Percentiles rank a stretch among this genome's conserved stretches.
These are phyloP conservation scores for Piper betle DNA, from an alignment of 164 flowering plant species.

Conservation along the genomic window DNA sequence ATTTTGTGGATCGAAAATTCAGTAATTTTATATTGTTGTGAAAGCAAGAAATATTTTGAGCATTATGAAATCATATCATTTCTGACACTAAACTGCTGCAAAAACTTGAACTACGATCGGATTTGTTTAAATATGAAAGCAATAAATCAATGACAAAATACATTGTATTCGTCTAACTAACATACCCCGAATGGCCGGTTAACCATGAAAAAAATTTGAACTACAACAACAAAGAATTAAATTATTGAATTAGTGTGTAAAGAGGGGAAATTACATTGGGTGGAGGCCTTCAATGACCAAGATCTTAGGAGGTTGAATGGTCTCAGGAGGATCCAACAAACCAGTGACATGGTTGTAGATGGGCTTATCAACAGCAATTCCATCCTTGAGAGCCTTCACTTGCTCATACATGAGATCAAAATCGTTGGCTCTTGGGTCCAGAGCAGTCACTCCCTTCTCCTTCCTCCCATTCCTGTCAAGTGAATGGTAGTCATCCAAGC, in stretches of 20 bases:
- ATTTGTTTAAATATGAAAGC: background rate
- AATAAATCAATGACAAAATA: too few species aligned
- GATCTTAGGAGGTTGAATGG: slow-evolving; percentile 85
- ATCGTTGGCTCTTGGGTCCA: slow-evolving; percentile 90
- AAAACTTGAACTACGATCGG: too few species aligned
- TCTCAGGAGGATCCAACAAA: slow-evolving; percentile 86
- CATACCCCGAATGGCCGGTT: background rate
- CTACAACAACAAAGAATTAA: background rate
- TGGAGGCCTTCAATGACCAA: slow-evolving; percentile 92
- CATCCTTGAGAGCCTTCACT: slow-evolving; percentile 78
- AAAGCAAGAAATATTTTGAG: background rate
- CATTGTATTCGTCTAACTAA: too few species aligned
- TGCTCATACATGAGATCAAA: slow-evolving; percentile 97
- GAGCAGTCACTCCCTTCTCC: slow-evolving; percentile 86
- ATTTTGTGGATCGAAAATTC: background rate
- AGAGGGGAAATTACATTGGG: slow-evolving; percentile 63
- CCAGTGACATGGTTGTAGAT: slow-evolving; percentile 91
- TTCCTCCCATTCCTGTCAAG: slow-evolving; percentile 89
- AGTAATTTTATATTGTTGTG: background rate
- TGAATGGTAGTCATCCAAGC: slow-evolving; percentile 92
- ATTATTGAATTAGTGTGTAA: background rate
- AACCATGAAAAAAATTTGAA: background rate
- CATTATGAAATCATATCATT: too few species aligned
- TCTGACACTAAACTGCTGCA: too few species aligned
- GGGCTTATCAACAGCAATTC: slow-evolving; percentile 74